Evolutionary conservation across 2,329 filamentous ascomycete genomes (phyloP).

Genomic region (Colletotrichum salicis): DNA sequence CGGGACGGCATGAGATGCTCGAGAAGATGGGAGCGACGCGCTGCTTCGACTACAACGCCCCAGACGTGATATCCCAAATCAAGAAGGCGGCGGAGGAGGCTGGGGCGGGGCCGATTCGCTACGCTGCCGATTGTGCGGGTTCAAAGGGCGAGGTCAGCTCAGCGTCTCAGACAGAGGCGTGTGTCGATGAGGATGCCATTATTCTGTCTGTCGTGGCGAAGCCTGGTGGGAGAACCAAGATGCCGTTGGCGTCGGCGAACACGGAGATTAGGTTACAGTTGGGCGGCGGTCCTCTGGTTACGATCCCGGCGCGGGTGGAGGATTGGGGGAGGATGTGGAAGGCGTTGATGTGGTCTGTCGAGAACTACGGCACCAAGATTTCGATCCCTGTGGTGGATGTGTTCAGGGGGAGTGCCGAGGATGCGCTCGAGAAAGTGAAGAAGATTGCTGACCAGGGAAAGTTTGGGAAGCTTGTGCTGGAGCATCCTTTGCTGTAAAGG

Average conservation of each 20-base stretch:
- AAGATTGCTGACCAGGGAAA: slow-evolving; percentile 3
- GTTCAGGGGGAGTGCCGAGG: slow-evolving; percentile 3
- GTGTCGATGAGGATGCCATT: background rate
- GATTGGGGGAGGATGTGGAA: background rate
- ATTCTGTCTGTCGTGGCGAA: background rate
- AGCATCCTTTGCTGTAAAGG: background rate
- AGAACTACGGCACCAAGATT: background rate
- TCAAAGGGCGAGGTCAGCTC: background rate
- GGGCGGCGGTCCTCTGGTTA: background rate
- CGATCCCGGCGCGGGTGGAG: slow-evolving; percentile 1
- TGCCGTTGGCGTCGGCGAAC: slow-evolving; percentile 8
- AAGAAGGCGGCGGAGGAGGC: slow-evolving; percentile 9
- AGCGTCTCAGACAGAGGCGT: slow-evolving; percentile 4
- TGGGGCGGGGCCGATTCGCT: slow-evolving; percentile 7
- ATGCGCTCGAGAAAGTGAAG: background rate
- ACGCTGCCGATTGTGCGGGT: slow-evolving; percentile 29
- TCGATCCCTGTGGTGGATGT: background rate
- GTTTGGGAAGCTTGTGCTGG: slow-evolving; percentile 14
- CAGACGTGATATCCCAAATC: slow-evolving; percentile 10
- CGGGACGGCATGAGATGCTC: slow-evolving; percentile 45
- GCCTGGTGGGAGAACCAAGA: background rate
- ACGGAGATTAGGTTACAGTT: background rate
- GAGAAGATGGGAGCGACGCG: slow-evolving; percentile 45
- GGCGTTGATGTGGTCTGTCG: background rate
- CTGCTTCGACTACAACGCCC: slow-evolving; percentile 47